These are phyloP conservation scores for Cercospora sesami DNA, from an alignment of 2,329 filamentous ascomycete species.

Conservation along the genomic window DNA sequence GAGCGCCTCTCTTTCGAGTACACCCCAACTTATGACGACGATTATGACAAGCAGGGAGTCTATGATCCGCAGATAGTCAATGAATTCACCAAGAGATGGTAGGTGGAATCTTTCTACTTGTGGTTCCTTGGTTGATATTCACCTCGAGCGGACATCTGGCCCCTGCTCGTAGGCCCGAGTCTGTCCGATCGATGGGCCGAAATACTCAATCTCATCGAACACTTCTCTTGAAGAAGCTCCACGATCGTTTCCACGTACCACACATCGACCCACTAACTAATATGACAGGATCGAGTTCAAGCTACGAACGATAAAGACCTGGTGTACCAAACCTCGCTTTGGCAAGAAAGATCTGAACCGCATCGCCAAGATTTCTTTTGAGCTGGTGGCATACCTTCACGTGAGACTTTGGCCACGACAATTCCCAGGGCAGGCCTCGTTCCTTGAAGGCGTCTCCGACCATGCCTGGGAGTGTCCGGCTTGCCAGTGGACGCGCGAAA, in stretches of 20 bases:
- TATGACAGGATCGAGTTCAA: background rate
- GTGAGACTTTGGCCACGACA: background rate
- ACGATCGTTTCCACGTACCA: background rate
- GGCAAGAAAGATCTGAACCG: slow-evolving; percentile 2
- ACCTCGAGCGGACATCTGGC: background rate
- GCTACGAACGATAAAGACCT: background rate
- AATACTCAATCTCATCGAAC: background rate
- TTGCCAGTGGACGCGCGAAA: slow-evolving; percentile 3
- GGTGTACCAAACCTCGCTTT: background rate
- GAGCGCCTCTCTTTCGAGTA: background rate
- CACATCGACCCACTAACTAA: background rate
- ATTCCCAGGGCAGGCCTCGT: background rate
- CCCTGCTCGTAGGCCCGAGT: background rate
- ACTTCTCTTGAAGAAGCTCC: background rate
- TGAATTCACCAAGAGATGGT: background rate
- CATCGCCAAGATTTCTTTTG: slow-evolving; percentile 10
- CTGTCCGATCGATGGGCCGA: background rate
- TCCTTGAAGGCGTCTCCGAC: background rate
- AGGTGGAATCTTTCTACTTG: background rate
- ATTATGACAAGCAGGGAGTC: background rate
- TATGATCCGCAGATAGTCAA: background rate
- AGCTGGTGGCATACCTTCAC: slow-evolving; percentile 3
- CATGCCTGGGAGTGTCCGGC: slow-evolving; percentile 5
- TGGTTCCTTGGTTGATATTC: background rate
- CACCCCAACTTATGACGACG: background rate